Evolutionary conservation across 441 rosid genomes (phyloP), one percentile per base, ranked within the genome.

Genomic region (Erodium texanum): DNA sequence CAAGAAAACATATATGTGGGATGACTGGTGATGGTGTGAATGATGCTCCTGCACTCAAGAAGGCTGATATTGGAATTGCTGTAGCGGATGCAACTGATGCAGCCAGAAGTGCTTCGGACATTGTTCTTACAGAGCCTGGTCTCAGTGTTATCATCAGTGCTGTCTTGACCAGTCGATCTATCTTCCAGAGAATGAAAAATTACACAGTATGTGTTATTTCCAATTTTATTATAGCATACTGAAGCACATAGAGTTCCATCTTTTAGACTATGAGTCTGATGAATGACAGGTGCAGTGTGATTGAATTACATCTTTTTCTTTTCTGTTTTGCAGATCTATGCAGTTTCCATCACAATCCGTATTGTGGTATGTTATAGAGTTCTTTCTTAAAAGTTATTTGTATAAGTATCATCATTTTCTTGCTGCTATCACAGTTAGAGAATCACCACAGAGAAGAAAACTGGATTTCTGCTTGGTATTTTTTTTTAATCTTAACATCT

Each of bases 21-120:
- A 94, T 94, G 99, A 94, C 99, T 19, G 97, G 99, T 66, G 99
- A 94, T 82, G 99, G 99, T 72, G 99, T 94, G 48, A 94, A 94
- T 69, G 99, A 94, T 78, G 97, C 99, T 6, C 99, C 99, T 71
- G 99, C 99, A 75, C 89, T 94, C 65, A 94, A 94, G 84, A 94
- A 89, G 73, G 99, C 99, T 66, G 99, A 94, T 79, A 94, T 94
- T 70, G 99, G 99, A 36, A 94, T 94, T 74, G 99, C 99, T 20
- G 99, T 94, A 36, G 97, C 97, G 61, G 99, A 94, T 88, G 99
- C 99, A 64, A 94, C 96, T 79, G 99, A 94, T 32, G 97, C 99
- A 27, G 97, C 99, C 58, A 93, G 97, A 66, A 88, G 97, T 71
- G 99, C 99, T 74, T 94, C 97, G 15, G 99, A 94, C 71, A 94